Percentiles rank a stretch among this genome's conserved stretches.
phyloP scores from a whole-genome alignment of 2,329 filamentous ascomycete species.

The Xylariaceae sp. region DNA sequence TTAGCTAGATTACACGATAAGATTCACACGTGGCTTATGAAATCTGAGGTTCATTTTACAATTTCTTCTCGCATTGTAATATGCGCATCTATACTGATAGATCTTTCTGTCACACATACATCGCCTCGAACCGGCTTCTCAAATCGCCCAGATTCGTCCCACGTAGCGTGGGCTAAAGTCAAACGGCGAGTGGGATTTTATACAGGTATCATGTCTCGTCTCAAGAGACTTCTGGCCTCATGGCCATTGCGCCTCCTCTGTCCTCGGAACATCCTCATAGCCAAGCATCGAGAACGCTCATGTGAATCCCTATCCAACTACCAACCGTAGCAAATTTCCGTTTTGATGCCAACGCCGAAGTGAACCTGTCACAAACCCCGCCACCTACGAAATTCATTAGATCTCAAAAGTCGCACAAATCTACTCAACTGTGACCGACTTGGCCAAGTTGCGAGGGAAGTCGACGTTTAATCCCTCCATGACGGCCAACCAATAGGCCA shows the following conservation, averaged over 20 bases:
- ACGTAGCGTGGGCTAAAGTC: too few species aligned
- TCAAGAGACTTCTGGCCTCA: too few species aligned
- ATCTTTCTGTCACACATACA: too few species aligned
- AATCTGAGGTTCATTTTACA: too few species aligned
- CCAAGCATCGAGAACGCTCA: constrained; percentile 22
- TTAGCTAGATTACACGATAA: too few species aligned
- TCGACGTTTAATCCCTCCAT: constrained; percentile 95
- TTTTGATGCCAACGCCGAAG: constrained; percentile 25
- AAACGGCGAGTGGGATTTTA: too few species aligned
- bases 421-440: constrained; percentile 99
- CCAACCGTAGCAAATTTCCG: constrained; percentile 13
- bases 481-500: constrained; percentile 98
- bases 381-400: constrained; percentile 8
- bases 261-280: constrained; percentile 16
- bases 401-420: constrained; percentile 15
- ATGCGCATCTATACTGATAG: too few species aligned
- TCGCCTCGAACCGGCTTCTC: too few species aligned
- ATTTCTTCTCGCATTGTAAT: too few species aligned
- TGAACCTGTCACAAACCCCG: constrained; percentile 17
- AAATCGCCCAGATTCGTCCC: too few species aligned
- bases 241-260: constrained; percentile 2
- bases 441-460: constrained; percentile 97
- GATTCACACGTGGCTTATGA: too few species aligned
- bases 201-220: too few species aligned
- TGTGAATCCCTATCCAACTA: constrained; percentile 23